Evolutionary conservation across 2,329 filamentous ascomycete genomes (phyloP), one percentile per base, ranked within the genome.

Genomic region (Aureobasidium zeae): DNA sequence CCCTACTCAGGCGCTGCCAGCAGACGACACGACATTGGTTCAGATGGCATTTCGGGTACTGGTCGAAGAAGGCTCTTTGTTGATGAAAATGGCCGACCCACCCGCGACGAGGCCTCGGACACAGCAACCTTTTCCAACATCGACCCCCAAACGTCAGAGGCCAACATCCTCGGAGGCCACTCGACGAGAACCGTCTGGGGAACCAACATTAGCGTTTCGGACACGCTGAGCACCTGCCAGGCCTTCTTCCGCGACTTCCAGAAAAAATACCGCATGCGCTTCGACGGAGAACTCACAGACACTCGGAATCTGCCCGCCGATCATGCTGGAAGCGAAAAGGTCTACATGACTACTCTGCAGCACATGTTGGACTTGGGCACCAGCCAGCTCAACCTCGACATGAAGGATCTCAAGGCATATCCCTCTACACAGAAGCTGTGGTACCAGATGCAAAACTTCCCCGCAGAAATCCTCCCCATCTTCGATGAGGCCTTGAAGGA

Each of bases 401-500:
- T 88, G 42, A 79, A 78, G 45, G 93, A 98, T 55, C 71, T 98
- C 48, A 94, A 93, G 60, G 75, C 88, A 10, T 98, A 95, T 59
- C 91, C 93, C 3, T 80, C 86, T 1, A 96, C 91, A 0, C 72
- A 82, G 54, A 96, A 96, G 66, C 71, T 98, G 45, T 96, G 87
- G 85, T 85, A 96, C 61, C 93, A 98, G 63, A 71, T 93, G 46
- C 86, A 94, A 60, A 81, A 84, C 11, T 98, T 95, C 58, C 91
- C 91, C 0, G 87, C 91, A 57, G 91, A 98, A 72, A 88, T 98
- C 42, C 83, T 98, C 32, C 88, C 89, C 2, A 73, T 96, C 34
- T 94, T 98, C 83, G 93, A 98, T 72, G 86, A 94, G 62, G 80
- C 81, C 5, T 77, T 95, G 38, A 93, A 94, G 59, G 89, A 98